phyloP scores from a whole-genome alignment of 345 rosid species.

The Syzygium oleosum region DNA sequence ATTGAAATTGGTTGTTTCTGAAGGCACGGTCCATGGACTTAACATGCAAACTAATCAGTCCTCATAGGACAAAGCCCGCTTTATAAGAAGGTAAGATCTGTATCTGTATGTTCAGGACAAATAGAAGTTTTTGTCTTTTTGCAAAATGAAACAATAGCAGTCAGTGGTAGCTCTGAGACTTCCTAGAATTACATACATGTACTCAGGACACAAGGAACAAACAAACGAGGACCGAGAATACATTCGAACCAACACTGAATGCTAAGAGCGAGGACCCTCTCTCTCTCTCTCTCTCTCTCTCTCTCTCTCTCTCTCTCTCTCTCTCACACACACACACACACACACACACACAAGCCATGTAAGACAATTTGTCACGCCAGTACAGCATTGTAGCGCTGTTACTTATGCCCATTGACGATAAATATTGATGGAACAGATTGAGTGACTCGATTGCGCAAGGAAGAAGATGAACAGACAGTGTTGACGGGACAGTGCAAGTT shows the following conservation, averaged over 20 bases:
- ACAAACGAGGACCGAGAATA: neutral
- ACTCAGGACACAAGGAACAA: neutral
- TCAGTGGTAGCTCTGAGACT: neutral
- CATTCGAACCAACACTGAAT: neutral
- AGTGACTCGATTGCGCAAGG: neutral
- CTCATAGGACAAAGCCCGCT: neutral
- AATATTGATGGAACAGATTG: neutral
- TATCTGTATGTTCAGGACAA: neutral
- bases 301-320: neutral
- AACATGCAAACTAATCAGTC: neutral
- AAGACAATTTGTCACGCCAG: neutral
- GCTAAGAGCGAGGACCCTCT: neutral
- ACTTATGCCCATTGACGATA: neutral
- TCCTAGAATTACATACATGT: neutral
- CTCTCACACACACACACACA: neutral
- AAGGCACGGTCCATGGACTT: neutral
- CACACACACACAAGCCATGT: neutral
- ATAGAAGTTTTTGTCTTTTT: neutral
- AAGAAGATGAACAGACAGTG: neutral
- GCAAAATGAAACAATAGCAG: neutral
- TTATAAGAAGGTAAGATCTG: neutral
- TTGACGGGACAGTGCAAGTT: neutral
- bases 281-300: neutral
- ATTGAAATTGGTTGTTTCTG: neutral
- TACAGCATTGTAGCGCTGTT: neutral